Conservation (phyloP, 768 basidiomycete species). For the Erythrobasidium yunnanense region DNA sequence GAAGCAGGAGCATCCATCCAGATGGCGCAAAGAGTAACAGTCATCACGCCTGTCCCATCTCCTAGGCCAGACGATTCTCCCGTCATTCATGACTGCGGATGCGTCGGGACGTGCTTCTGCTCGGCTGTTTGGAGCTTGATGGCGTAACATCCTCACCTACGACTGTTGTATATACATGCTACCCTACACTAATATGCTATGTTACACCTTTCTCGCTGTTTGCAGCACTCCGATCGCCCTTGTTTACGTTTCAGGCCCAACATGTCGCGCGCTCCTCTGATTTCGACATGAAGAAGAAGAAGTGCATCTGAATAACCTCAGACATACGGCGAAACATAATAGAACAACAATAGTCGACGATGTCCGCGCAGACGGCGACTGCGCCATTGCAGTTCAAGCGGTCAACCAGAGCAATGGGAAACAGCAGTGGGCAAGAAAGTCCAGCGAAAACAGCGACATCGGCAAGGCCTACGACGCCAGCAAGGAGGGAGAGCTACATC, state of each 20-base stretch:
- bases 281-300: slow-evolving; percentile 4
- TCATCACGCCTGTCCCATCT: not conserved
- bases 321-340: too few relatives aligned
- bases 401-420: not conserved
- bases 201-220: not conserved
- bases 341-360: too few relatives aligned
- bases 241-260: not conserved
- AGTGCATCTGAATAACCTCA: too few relatives aligned
- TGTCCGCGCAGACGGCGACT: not conserved
- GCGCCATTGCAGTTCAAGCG: not conserved
- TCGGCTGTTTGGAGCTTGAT: slow-evolving; percentile 16
- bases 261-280: not conserved
- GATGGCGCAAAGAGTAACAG: not conserved
- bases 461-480: not conserved
- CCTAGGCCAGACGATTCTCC: not conserved
- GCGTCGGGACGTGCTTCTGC: slow-evolving; percentile 6
- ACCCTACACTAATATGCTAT: not conserved
- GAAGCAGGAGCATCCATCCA: not conserved
- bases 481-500: not conserved
- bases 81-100: slow-evolving; percentile 8
- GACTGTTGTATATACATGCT: not conserved
- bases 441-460: not conserved
- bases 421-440: not conserved
- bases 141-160: not conserved
- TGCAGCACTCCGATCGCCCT: not conserved